Evolutionary conservation across 2,329 filamentous ascomycete species (phyloP), one percentile per base, ranked within the genome.

Genomic region (Mycocentrospora acerina): DNA sequence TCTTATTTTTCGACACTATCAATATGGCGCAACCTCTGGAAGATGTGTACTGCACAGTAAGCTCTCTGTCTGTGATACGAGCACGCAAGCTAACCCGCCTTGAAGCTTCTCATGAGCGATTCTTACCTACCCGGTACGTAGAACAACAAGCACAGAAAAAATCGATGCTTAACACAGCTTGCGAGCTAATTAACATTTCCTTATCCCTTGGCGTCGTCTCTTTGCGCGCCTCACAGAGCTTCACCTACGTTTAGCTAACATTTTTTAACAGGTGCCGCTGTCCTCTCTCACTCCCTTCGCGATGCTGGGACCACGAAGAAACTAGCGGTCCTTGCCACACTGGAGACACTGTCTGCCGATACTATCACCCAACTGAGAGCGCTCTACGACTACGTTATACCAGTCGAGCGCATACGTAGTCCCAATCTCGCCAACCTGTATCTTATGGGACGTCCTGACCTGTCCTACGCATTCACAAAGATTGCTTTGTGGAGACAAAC

Each of bases 401-500:
- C 90, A 22, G 88, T 97, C 39, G 79, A 85, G 38, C 82, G 84
- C 48, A 83, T 96, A 60, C 80, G 79, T 48, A 97, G 90, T 66
- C 76, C 80, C 42, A 81, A 79, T 29, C 86, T 88, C 3, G 82
- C 82, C 41, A 97, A 97, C 60, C 80, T 98, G 40, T 83, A 85
- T 67, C 79, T 97, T 39, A 96, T 98, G 90, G 83, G 90, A 64
- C 87, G 93, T 36, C 80, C 83, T 48, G 93, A 98, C 62, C 78
- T 98, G 34, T 83, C 91, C 60, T 91, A 90, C 18, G 87, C 90
- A 48, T 97, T 97, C 63, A 97, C 93, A 53, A 98, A 98, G 74
- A 90, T 98, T 69, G 83, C 88, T 52, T 77, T 98, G 13, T 98
- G 93, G 93, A 87, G 85, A 51, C 86, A 90, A 69, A 85, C 81